These are phyloP conservation scores for Protomyces inouyei DNA, from an alignment of 1,139 yeast genomes.

Conservation along the genomic window DNA sequence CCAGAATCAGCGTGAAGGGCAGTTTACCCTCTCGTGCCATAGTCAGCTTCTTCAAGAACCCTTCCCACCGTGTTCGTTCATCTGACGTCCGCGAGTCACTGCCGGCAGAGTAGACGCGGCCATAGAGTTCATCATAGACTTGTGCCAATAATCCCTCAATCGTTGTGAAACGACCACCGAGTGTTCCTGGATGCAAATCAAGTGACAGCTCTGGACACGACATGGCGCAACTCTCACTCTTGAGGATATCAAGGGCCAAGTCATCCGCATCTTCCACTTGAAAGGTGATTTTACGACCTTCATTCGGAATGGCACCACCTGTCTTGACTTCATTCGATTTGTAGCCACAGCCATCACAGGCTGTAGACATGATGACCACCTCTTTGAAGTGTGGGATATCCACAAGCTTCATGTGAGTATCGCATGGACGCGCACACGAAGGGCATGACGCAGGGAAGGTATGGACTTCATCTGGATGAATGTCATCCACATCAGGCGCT, in stretches of 20 bases:
- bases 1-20: slow-evolving; percentile 80
- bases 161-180: slow-evolving; percentile 97
- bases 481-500: slow-evolving; percentile 46
- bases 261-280: slow-evolving; percentile 88
- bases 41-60: slow-evolving; percentile 67
- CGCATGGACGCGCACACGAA: slow-evolving; percentile 69
- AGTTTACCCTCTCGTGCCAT: slow-evolving; percentile 79
- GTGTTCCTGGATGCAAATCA: slow-evolving; percentile 92
- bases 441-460: slow-evolving; percentile 91
- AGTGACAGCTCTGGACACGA: slow-evolving; percentile 79
- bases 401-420: slow-evolving; percentile 94
- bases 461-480: slow-evolving; percentile 75
- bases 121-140: slow-evolving; percentile 81
- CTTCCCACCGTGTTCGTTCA: slow-evolving; percentile 72
- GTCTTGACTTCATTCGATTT: slow-evolving; percentile 97
- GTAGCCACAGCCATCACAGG: slow-evolving; percentile 89
- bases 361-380: slow-evolving; percentile 93
- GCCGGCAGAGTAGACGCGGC: slow-evolving; percentile 77
- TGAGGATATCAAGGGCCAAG: slow-evolving; percentile 86
- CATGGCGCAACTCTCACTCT: slow-evolving; percentile 80
- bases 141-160: slow-evolving; percentile 74
- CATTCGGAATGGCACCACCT: slow-evolving; percentile 90
- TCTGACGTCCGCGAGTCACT: slow-evolving; percentile 86
- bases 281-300: slow-evolving; percentile 71
- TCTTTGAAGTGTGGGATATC: slow-evolving; percentile 97